Percentiles rank a stretch among this genome's conserved stretches.
Evolutionary conservation across 129 eudicot species (phyloP).

Genomic region (Flaveria robusta): DNA sequence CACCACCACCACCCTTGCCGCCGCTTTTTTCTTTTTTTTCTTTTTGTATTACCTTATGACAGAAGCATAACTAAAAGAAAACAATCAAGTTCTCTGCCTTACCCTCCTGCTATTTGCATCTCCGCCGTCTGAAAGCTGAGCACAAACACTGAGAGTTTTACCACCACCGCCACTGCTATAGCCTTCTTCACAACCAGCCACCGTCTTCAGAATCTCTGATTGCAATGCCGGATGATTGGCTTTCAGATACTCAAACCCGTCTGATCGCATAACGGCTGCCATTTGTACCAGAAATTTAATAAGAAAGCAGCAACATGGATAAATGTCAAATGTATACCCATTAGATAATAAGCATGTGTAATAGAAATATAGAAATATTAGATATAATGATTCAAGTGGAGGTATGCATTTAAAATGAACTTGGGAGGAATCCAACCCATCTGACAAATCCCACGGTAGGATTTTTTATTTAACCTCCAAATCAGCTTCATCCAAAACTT

Average conservation of each 20-base stretch:
- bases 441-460: background rate
- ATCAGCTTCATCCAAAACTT: background rate
- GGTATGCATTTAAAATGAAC: background rate
- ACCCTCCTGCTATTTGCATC: conserved; percentile 82
- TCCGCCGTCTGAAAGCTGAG: conserved; percentile 78
- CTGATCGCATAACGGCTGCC: conserved; percentile 94
- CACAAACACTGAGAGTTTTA: conserved; percentile 78
- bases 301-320: background rate
- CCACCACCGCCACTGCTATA: conserved; percentile 73
- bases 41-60: background rate
- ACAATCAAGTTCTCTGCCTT: conserved; percentile 67
- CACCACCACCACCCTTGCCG: background rate
- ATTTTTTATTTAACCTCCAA: too few species aligned
- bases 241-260: conserved; percentile 84
- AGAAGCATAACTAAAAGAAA: conserved; percentile 22
- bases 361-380: background rate
- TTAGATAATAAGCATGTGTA: background rate
- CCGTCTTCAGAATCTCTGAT: conserved; percentile 79
- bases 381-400: background rate
- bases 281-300: conserved; percentile 14
- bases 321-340: background rate
- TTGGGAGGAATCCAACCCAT: background rate
- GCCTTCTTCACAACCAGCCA: conserved; percentile 87
- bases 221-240: conserved; percentile 66
- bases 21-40: background rate